Percentiles rank a stretch among this genome's conserved stretches.
phyloP scores from a whole-genome alignment of 306 rosid species.

The Cyamopsis tetragonoloba region DNA sequence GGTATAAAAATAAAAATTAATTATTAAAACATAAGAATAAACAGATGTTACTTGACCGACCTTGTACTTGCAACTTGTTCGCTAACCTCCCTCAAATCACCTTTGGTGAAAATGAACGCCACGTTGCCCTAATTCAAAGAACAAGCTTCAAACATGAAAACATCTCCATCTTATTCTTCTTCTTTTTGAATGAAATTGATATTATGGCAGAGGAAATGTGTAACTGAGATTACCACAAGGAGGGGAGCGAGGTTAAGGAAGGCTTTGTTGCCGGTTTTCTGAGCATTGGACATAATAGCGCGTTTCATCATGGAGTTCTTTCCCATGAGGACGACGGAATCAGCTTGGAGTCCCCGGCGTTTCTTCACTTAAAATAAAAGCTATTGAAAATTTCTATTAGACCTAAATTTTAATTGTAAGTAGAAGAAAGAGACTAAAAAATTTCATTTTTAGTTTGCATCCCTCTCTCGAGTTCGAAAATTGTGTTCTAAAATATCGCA shows the following conservation, averaged over 20 bases:
- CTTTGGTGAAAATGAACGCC: slow-evolving; percentile 69
- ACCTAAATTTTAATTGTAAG: no score
- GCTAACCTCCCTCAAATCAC: slow-evolving; percentile 50
- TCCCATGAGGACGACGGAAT: slow-evolving; percentile 73
- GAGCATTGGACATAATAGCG: slow-evolving; percentile 45
- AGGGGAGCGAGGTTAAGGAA: slow-evolving; percentile 69
- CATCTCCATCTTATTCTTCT: not conserved
- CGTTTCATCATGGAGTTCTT: slow-evolving; percentile 61
- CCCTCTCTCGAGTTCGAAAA: no score
- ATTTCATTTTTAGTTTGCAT: no score
- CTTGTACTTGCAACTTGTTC: slow-evolving; percentile 72
- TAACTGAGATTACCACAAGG: slow-evolving; percentile 41
- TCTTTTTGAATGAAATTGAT: not conserved
- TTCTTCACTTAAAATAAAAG: no score
- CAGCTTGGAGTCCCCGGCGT: slow-evolving; percentile 57
- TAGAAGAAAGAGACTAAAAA: no score
- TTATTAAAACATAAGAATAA: no score
- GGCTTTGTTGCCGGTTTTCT: slow-evolving; percentile 56
- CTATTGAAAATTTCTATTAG: no score
- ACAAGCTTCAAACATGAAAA: no score
- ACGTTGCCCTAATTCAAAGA: slow-evolving; percentile 55
- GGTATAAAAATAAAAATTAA: not conserved
- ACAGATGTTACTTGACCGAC: no score
- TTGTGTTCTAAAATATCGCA: no score
- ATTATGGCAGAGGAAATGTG: not conserved